Evolutionary conservation across 2,329 filamentous ascomycete species (phyloP).

Genomic region (Fusarium sp.): DNA sequence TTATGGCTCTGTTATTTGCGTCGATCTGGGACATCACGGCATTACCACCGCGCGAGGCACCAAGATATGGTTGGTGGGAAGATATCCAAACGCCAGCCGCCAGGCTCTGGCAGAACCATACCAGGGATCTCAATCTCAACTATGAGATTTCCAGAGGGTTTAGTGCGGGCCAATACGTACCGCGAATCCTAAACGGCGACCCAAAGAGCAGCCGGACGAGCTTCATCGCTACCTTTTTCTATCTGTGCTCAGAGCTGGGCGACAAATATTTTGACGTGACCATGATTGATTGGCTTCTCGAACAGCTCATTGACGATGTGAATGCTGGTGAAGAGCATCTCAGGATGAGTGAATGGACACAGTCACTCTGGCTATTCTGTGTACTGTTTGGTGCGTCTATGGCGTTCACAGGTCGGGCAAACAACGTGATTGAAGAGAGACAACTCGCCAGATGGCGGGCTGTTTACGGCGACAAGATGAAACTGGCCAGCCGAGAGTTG

Average conservation of each 20-base stretch:
- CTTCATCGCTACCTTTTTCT: slow-evolving; percentile 61
- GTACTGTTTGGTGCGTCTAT: slow-evolving; percentile 59
- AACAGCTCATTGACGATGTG: slow-evolving; percentile 59
- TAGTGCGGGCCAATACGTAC: slow-evolving; percentile 49
- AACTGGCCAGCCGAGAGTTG: slow-evolving; percentile 53
- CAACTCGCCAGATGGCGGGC: slow-evolving; percentile 54
- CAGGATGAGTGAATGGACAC: slow-evolving; percentile 55
- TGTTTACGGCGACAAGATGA: slow-evolving; percentile 56
- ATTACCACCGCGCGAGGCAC: slow-evolving; percentile 50
- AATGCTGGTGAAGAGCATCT: slow-evolving; percentile 55
- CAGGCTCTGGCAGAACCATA: slow-evolving; percentile 52
- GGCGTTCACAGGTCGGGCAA: slow-evolving; percentile 52
- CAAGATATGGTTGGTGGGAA: slow-evolving; percentile 53
- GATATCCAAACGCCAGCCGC: slow-evolving; percentile 51
- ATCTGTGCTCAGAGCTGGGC: slow-evolving; percentile 58
- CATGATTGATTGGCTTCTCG: slow-evolving; percentile 58
- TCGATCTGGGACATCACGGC: slow-evolving; percentile 56
- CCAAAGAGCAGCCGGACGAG: slow-evolving; percentile 56
- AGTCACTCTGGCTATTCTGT: slow-evolving; percentile 59
- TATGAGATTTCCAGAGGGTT: slow-evolving; percentile 53
- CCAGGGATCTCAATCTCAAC: slow-evolving; percentile 51
- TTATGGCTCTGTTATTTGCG: slow-evolving; percentile 58
- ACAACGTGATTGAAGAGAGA: slow-evolving; percentile 50
- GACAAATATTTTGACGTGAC: slow-evolving; percentile 56
- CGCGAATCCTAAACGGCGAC: slow-evolving; percentile 51